phyloP scores from a whole-genome alignment of 148 eudicot genomes.

The Camellia japonica region DNA sequence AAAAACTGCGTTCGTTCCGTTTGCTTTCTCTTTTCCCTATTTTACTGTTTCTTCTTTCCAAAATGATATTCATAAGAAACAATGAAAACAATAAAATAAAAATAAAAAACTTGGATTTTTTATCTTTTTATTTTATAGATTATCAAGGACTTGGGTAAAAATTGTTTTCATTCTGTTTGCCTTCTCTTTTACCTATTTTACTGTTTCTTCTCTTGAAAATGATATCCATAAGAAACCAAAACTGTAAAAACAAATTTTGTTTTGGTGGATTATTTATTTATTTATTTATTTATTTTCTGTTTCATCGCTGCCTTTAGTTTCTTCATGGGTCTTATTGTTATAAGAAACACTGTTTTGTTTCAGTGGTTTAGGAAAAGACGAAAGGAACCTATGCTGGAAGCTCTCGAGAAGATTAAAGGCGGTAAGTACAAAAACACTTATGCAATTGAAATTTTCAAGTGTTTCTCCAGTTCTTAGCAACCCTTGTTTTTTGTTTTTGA shows the following conservation, averaged over 20 bases:
- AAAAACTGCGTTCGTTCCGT: background rate
- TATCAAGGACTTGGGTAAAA: background rate
- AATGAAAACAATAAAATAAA: background rate
- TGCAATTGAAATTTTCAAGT: background rate
- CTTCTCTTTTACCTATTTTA: background rate
- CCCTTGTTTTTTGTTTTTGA: background rate
- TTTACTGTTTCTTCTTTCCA: background rate
- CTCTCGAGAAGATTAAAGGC: constrained; percentile 78
- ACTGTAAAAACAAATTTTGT: background rate
- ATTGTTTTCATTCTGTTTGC: background rate
- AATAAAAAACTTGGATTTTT: too few species aligned
- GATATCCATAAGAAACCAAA: background rate
- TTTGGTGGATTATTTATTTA: background rate
- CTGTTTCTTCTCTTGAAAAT: background rate
- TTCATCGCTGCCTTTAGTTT: background rate
- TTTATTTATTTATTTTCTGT: background rate
- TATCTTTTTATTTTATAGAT: background rate
- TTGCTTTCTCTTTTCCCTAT: background rate
- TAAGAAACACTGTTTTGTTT: constrained; percentile 5
- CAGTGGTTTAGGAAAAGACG: constrained; percentile 51
- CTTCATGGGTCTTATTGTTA: background rate
- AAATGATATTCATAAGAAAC: background rate
- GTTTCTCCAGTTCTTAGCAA: background rate
- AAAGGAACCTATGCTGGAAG: constrained; percentile 61
- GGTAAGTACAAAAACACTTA: constrained; percentile 41